phyloP scores from a whole-genome alignment of 805 yeast species.

The Hanseniaspora guilliermondii region DNA sequence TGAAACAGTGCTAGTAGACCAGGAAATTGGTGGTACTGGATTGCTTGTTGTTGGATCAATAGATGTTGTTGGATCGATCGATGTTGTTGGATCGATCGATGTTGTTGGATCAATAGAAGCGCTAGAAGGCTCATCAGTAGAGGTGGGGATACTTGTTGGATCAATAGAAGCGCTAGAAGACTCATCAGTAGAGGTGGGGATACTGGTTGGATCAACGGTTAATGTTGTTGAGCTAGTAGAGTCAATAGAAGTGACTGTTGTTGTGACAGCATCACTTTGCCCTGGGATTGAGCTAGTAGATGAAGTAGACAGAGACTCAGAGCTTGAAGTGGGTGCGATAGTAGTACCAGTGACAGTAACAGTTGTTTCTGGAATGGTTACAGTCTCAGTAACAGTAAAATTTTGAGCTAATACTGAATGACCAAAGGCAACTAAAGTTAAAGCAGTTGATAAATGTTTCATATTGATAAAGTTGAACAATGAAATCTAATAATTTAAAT shows the following conservation, averaged over 20 bases:
- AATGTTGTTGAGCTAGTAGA: neutral
- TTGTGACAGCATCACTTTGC: neutral
- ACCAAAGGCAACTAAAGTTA: neutral
- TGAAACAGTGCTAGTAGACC: neutral
- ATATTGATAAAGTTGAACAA: neutral
- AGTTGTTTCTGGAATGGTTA: conserved; percentile 5
- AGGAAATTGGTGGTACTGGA: neutral
- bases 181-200: neutral
- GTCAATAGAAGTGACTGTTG: neutral
- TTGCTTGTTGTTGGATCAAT: neutral
- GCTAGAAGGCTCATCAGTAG: neutral
- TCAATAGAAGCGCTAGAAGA: neutral
- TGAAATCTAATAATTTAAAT: neutral
- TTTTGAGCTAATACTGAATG: neutral
- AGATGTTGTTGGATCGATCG: neutral
- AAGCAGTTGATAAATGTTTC: neutral
- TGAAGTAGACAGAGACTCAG: neutral
- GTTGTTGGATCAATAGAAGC: neutral
- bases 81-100: neutral
- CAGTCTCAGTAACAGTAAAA: conserved; percentile 1
- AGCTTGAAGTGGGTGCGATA: neutral
- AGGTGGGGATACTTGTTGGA: neutral
- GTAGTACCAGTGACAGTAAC: conserved; percentile 2
- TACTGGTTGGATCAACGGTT: neutral
- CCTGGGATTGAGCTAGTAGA: neutral